Conservation (phyloP, 177 flowering plant species). For the Vitis hybrid region DNA sequence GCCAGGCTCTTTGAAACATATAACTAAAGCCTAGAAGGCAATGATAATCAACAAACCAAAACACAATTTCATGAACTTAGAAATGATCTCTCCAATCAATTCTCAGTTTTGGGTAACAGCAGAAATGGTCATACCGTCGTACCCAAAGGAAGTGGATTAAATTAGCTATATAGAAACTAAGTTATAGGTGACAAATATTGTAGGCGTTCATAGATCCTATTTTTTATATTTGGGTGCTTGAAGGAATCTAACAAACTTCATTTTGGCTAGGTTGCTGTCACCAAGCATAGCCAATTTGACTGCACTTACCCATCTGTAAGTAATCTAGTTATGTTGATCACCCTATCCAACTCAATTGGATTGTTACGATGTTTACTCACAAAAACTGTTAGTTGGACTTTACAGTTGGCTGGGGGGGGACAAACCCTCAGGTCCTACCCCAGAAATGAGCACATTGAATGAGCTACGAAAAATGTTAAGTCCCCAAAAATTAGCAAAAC, state of each 20-base stretch:
- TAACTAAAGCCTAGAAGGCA: neutral
- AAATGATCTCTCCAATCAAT: neutral
- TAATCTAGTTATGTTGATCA: neutral
- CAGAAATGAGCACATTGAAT: slow-evolving; percentile 48
- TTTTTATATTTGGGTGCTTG: neutral
- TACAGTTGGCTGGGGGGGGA: slow-evolving; percentile 69
- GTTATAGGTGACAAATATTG: too few relatives aligned
- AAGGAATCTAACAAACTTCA: slow-evolving; percentile 59
- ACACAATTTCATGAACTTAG: too few relatives aligned
- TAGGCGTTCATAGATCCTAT: too few relatives aligned
- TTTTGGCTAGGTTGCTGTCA: slow-evolving; percentile 54
- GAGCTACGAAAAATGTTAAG: slow-evolving; percentile 21
- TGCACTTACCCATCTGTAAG: slow-evolving; percentile 60
- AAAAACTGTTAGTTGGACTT: too few relatives aligned
- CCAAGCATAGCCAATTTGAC: slow-evolving; percentile 54
- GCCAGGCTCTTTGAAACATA: too few relatives aligned
- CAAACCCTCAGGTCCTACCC: slow-evolving; percentile 58
- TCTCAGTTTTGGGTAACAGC: too few relatives aligned
- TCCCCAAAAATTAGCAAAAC: too few relatives aligned
- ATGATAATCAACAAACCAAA: neutral
- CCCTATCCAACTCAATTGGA: neutral
- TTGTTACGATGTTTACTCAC: neutral
- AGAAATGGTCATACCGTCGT: too few relatives aligned
- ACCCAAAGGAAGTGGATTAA: too few relatives aligned
- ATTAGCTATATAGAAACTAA: too few relatives aligned